These are phyloP conservation scores for Bromus sterilis DNA, from an alignment of 176 grass and related monocot genomes.

Conservation along the genomic window DNA sequence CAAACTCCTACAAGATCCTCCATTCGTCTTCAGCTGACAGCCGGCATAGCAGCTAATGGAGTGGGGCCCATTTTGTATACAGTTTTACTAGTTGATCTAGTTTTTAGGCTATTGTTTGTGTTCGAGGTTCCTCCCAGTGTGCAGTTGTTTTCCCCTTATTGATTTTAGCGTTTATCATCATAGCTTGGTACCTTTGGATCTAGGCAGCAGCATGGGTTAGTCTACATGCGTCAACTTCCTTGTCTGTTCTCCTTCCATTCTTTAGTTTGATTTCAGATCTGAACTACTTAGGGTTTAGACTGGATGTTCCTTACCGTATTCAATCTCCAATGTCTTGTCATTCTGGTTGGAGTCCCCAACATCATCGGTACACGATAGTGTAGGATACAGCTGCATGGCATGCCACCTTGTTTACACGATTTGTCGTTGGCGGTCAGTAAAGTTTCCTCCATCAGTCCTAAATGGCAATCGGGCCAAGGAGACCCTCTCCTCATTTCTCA, in stretches of 20 bases:
- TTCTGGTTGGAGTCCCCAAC: neutral
- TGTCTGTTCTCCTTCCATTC: neutral
- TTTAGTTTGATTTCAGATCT: neutral
- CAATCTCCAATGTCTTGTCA: neutral
- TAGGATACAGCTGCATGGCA: neutral
- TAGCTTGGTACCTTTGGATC: neutral
- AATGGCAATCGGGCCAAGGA: neutral
- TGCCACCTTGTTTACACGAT: neutral
- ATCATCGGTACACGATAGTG: too few relatives aligned
- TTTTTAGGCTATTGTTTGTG: neutral
- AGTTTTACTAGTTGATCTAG: neutral
- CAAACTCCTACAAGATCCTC: neutral
- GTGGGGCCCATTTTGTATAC: neutral
- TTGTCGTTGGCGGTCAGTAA: neutral
- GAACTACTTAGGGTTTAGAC: neutral
- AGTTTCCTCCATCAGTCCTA: neutral
- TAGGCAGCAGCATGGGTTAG: neutral
- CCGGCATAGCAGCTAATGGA: neutral
- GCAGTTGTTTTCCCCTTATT: neutral
- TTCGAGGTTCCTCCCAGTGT: neutral
- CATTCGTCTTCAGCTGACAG: neutral
- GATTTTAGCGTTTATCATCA: neutral
- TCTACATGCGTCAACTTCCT: neutral
- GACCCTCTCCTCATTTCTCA: neutral
- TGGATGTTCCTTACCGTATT: neutral